A percentile compares a stretch with the other conserved stretches of the same genome.
Conservation (phyloP, 2,329 filamentous ascomycete species). For the Colletotrichum camelliae region DNA sequence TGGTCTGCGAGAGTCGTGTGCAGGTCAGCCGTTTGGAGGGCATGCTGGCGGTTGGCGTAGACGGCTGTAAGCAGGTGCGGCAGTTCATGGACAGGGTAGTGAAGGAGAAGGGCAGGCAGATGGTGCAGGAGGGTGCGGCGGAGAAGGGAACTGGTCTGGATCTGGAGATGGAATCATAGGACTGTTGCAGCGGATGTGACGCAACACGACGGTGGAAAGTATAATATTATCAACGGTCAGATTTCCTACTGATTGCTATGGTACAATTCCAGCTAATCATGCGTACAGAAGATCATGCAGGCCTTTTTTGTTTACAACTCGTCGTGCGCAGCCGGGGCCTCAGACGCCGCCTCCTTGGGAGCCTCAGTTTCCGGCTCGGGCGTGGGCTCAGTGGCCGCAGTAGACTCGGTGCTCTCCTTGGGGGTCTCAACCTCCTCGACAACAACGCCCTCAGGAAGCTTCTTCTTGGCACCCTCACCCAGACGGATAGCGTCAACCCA, state of each 20-base stretch:
- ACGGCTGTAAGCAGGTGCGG: conserved; percentile 88
- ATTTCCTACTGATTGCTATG: conserved; percentile 5
- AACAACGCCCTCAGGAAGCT: conserved; percentile 69
- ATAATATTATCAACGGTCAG: conserved; percentile 1
- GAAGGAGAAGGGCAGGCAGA: conserved; percentile 69
- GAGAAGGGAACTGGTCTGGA: conserved; percentile 53
- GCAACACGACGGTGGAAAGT: not conserved
- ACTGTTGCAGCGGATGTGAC: not conserved
- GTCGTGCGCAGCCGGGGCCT: conserved; percentile 42
- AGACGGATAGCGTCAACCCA: conserved; percentile 94
- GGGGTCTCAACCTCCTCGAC: conserved; percentile 31
- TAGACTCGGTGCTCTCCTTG: conserved; percentile 5
- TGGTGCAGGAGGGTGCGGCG: conserved; percentile 63
- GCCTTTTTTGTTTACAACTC: conserved; percentile 47
- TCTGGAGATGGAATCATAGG: conserved; percentile 54
- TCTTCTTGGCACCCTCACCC: conserved; percentile 83
- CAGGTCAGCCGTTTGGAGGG: conserved; percentile 82
- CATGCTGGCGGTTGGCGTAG: conserved; percentile 90
- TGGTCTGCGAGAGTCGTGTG: conserved; percentile 89
- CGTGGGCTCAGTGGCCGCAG: conserved; percentile 15
- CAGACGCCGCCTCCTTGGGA: conserved; percentile 41
- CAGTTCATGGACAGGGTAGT: conserved; percentile 83
- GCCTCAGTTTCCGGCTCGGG: conserved; percentile 30
- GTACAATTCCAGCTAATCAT: conserved; percentile 6
- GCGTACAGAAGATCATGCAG: not conserved